These are phyloP conservation scores for Vachellia pachyceras DNA, from an alignment of 306 rosid species.

Conservation along the genomic window DNA sequence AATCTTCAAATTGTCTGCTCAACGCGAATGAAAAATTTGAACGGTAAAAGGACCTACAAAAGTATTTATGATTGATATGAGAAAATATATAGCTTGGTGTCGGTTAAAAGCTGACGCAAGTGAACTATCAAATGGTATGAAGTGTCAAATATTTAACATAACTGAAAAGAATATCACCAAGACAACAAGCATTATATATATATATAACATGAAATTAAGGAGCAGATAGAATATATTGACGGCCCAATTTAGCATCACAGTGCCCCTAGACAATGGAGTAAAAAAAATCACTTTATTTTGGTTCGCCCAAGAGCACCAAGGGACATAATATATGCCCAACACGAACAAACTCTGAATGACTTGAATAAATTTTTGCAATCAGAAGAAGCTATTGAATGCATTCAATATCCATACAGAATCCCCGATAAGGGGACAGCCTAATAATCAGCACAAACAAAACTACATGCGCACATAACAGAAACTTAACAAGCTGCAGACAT, in stretches of 20 bases:
- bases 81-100: background rate
- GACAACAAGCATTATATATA: background rate
- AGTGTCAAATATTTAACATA: background rate
- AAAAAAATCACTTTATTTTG: background rate
- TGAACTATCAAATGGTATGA: slow-evolving; percentile 10
- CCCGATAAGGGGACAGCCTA: background rate
- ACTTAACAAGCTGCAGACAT: background rate
- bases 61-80: slow-evolving; percentile 12
- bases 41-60: slow-evolving; percentile 40
- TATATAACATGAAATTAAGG: background rate
- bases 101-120: background rate
- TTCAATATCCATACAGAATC: background rate
- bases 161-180: background rate
- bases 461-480: background rate
- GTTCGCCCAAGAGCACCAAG: background rate
- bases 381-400: background rate
- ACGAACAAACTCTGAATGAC: background rate
- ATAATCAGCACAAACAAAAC: background rate
- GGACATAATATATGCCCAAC: background rate
- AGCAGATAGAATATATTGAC: background rate
- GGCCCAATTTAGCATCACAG: background rate
- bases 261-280: background rate
- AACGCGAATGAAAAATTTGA: slow-evolving; percentile 11
- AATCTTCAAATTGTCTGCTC: slow-evolving; percentile 22
- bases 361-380: background rate